These are phyloP conservation scores for Cylindrotheca closterium DNA, from an alignment of 108 stramenopile genomes.

Conservation along the genomic window DNA sequence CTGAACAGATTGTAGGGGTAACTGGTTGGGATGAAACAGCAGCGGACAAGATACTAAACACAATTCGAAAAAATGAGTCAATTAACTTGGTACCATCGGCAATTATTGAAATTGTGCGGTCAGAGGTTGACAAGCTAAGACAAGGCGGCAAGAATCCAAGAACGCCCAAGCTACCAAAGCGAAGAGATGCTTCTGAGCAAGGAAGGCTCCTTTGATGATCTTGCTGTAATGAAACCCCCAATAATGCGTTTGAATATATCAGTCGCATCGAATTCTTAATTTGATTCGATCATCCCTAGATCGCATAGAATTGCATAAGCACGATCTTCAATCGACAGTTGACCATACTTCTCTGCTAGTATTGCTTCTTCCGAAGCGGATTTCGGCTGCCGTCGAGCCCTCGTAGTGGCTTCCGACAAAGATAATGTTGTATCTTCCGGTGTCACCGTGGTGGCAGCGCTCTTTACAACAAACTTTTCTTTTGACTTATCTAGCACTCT, in stretches of 20 bases:
- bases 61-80: slow-evolving; percentile 12
- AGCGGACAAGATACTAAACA: slow-evolving; percentile 12
- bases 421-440: background rate
- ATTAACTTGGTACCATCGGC: slow-evolving; percentile 13
- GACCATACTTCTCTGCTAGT: slow-evolving; percentile 48
- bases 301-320: slow-evolving; percentile 54
- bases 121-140: slow-evolving; percentile 21
- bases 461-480: background rate
- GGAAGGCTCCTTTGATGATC: background rate
- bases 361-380: slow-evolving; percentile 43
- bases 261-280: background rate
- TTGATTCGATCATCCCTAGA: slow-evolving; percentile 39
- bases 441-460: background rate
- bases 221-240: too few species aligned
- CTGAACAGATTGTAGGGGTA: slow-evolving; percentile 35
- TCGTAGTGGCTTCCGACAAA: background rate
- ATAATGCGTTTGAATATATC: background rate
- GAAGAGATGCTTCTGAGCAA: slow-evolving; percentile 2
- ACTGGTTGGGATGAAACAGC: slow-evolving; percentile 26
- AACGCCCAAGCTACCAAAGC: slow-evolving; percentile 25
- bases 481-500: background rate
- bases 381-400: slow-evolving; percentile 27
- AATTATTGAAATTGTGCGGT: slow-evolving; percentile 19
- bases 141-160: slow-evolving; percentile 7
- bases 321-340: slow-evolving; percentile 45